Conservation (phyloP, 2,329 filamentous ascomycete genomes). For the Microdochium bolleyi region DNA sequence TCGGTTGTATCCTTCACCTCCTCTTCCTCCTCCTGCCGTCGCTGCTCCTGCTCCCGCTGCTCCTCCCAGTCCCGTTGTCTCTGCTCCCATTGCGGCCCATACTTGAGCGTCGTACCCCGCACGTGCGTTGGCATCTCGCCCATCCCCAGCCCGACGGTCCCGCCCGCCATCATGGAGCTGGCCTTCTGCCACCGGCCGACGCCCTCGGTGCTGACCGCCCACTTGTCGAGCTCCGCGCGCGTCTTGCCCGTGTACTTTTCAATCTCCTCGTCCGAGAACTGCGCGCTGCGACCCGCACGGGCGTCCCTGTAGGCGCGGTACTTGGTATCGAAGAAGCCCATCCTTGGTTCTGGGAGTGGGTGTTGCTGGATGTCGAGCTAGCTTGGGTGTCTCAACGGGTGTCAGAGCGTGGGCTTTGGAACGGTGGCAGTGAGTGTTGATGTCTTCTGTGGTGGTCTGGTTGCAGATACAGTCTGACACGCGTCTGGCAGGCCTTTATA, state of each 20-base stretch:
- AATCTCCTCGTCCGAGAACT: conserved; percentile 28
- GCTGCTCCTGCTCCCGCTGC: background rate
- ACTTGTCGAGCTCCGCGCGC: conserved; percentile 19
- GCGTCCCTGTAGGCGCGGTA: conserved; percentile 13
- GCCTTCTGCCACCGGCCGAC: conserved; percentile 16
- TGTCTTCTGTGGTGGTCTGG: too few relatives aligned
- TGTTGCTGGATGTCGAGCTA: background rate
- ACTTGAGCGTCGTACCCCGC: background rate
- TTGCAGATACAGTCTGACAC: too few relatives aligned
- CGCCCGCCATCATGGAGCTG: background rate
- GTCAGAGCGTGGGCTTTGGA: background rate
- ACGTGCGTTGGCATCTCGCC: background rate
- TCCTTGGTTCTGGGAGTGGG: background rate
- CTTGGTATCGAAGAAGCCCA: background rate
- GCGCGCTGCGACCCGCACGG: conserved; percentile 8
- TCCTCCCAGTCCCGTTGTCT: background rate
- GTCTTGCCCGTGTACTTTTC: conserved; percentile 31
- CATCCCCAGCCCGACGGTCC: background rate
- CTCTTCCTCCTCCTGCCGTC: too few relatives aligned
- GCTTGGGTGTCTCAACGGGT: background rate
- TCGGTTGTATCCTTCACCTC: too few relatives aligned
- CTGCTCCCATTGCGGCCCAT: background rate
- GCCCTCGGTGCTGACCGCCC: conserved; percentile 28
- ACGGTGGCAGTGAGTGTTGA: background rate
- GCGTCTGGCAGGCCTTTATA: too few relatives aligned